Evolutionary conservation across 176 grass and related monocot genomes (phyloP).

Genomic region (Aegilops umbellulata): DNA sequence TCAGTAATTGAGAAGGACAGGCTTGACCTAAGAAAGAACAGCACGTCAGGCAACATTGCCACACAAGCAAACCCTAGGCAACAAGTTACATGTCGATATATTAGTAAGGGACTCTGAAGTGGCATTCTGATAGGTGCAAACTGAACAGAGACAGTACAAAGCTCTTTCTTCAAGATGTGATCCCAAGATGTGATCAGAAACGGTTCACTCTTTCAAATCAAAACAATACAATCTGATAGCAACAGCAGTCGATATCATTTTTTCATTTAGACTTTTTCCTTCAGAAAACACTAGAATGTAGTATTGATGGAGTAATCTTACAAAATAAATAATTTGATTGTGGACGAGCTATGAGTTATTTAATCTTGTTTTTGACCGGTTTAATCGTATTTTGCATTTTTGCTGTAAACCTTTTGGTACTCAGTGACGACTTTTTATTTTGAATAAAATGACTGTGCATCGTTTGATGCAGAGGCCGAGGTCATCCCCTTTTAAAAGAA

Average conservation of each 20-base stretch:
- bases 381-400: too few species aligned
- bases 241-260: background rate
- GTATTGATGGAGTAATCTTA: background rate
- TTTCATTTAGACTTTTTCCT: background rate
- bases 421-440: too few species aligned
- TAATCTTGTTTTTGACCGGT: too few species aligned
- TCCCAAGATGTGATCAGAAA: slow-evolving; percentile 17
- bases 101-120: background rate
- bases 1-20: slow-evolving; percentile 4
- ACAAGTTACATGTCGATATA: background rate
- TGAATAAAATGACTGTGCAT: too few species aligned
- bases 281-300: background rate
- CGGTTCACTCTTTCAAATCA: slow-evolving; percentile 4
- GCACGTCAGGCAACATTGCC: background rate
- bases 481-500: too few species aligned
- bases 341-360: too few species aligned
- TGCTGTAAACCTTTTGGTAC: too few species aligned
- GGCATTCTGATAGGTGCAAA: slow-evolving; percentile 13
- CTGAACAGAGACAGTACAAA: slow-evolving; percentile 7
- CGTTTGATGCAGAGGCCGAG: too few species aligned
- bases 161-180: slow-evolving; percentile 3
- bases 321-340: slow-evolving; percentile 4
- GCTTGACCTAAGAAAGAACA: background rate
- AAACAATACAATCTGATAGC: background rate
- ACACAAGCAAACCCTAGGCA: slow-evolving; percentile 1